Evolutionary conservation across 495 filamentous ascomycete species (phyloP).

Genomic region (Neurospora sp.): DNA sequence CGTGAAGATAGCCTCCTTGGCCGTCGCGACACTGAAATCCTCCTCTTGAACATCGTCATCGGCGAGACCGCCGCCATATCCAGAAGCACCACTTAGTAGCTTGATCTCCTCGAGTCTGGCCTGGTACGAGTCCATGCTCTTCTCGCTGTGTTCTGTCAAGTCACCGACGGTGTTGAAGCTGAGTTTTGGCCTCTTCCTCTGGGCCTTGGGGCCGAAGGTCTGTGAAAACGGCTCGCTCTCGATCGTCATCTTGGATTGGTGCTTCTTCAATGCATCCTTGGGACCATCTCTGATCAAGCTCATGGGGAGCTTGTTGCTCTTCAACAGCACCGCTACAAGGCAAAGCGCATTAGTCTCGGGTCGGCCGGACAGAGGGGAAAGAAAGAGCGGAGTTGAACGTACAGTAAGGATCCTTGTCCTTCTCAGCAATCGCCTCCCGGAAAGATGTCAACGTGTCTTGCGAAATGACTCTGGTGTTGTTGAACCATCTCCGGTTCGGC

Average conservation of each 20-base stretch:
- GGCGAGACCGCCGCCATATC: conserved; percentile 40
- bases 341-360: not conserved
- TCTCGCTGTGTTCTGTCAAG: conserved; percentile 65
- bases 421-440: conserved; percentile 84
- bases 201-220: conserved; percentile 87
- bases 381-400: not conserved
- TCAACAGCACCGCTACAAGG: conserved; percentile 60
- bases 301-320: conserved; percentile 67
- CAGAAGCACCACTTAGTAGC: conserved; percentile 58
- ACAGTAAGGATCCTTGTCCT: conserved; percentile 75
- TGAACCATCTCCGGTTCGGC: conserved; percentile 75
- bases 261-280: conserved; percentile 75
- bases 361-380: not conserved
- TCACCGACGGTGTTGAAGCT: conserved; percentile 71
- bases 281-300: conserved; percentile 27
- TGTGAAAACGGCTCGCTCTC: conserved; percentile 78
- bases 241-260: conserved; percentile 88
- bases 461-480: conserved; percentile 49
- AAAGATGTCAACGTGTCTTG: conserved; percentile 65
- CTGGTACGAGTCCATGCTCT: conserved; percentile 68
- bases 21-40: conserved; percentile 50
- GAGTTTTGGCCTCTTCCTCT: conserved; percentile 84
- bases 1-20: conserved; percentile 79
- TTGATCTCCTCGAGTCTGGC: conserved; percentile 66
- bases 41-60: conserved; percentile 29